Percentiles rank a stretch among this genome's conserved stretches.
These are phyloP conservation scores for Malassezia equina DNA, from an alignment of 1,284 basidiomycete genomes.

Conservation along the genomic window DNA sequence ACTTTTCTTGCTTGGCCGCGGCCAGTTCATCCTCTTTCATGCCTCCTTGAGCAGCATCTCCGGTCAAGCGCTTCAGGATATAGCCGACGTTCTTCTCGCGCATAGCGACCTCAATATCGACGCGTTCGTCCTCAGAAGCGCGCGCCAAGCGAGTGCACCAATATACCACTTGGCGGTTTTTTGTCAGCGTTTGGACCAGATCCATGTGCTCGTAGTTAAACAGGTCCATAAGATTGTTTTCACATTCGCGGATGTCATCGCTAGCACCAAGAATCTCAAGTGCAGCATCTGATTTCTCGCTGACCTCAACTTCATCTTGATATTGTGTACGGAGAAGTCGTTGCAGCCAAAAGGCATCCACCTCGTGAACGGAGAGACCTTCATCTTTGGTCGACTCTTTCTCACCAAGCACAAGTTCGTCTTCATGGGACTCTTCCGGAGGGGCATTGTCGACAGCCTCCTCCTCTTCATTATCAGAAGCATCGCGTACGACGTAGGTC, in stretches of 20 bases:
- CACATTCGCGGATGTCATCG: conserved; percentile 83
- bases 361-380: conserved; percentile 73
- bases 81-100: conserved; percentile 90
- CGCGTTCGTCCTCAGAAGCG: conserved; percentile 68
- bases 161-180: conserved; percentile 89
- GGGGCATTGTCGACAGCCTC: conserved; percentile 52
- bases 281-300: conserved; percentile 77
- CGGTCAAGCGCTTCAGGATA: conserved; percentile 71
- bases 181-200: conserved; percentile 78
- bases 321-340: conserved; percentile 81
- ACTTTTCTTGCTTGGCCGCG: conserved; percentile 45
- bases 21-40: conserved; percentile 62
- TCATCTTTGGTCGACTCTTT: conserved; percentile 49
- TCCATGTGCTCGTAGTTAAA: conserved; percentile 89
- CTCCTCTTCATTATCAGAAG: conserved; percentile 61
- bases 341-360: conserved; percentile 98
- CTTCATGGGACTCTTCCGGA: conserved; percentile 60
- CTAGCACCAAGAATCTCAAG: conserved; percentile 73
- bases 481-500: conserved; percentile 62
- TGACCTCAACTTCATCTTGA: conserved; percentile 83
- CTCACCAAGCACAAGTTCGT: conserved; percentile 51
- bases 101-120: conserved; percentile 96
- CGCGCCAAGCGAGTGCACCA: conserved; percentile 97
- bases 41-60: conserved; percentile 17
- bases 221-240: conserved; percentile 92